Evolutionary conservation across 2,329 filamentous ascomycete genomes (phyloP), one percentile per base, ranked within the genome.

Genomic region (Sporothrix brunneoviolacea): DNA sequence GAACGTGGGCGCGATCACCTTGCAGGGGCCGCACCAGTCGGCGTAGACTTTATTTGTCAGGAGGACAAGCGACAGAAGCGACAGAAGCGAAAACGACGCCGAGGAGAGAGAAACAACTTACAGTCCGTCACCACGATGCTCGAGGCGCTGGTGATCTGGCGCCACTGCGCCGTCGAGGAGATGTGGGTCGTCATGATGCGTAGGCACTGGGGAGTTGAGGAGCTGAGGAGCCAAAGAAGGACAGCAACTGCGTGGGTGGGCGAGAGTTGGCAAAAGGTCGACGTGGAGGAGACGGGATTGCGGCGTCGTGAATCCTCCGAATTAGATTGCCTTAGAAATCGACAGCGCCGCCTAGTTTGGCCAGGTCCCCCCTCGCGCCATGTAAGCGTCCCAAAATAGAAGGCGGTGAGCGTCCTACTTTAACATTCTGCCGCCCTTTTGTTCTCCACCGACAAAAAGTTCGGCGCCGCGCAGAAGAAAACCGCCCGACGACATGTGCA

Each of bases 1-100:
- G 68, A 94, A 97, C 51, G 87, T 80, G 18, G 91, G 91, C 44
- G 88, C 88, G 58, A 97, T 94, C 65, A 85, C 80, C 71, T 94
- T 94, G 79, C 91, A 96, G 62, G 91, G 90, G 51, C 85, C 86
- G 68, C 90, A 97, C 88, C 89, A 95, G 70, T 94, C 87, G 67
- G 91, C 91, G 64, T 93, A 94, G 76, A 96, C 89, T 94, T 49
- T 53, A 46, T 8, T 49, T 38, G 46, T 2, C 47, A 30, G 41
- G 56, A 56, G 48, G 44, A 61, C 54, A 58, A 60, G 56, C 53
- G 32, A 40, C 45, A 32, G 54, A 41, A 53, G 40, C 44, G 35
- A 42, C 13, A n/a, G 15, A 19, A 13, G 4, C 12, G 8, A 12
- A 19, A 15, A 13, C 3, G 13, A 4, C 22, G 21, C 13, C n/a